Conservation (phyloP, 306 rosid genomes). For the Casuarina glauca region DNA sequence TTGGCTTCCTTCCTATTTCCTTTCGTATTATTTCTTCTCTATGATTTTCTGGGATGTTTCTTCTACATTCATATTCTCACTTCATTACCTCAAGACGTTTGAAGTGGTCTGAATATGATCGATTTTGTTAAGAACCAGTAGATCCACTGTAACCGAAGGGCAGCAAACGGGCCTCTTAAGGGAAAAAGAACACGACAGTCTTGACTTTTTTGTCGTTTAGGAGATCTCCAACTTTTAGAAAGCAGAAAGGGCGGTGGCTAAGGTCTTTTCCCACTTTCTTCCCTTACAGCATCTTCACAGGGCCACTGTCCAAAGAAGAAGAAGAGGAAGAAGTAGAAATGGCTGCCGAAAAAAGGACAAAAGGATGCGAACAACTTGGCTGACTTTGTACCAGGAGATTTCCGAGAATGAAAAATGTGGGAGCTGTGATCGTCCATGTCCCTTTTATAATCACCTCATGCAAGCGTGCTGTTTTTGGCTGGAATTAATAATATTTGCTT, state of each 20-base stretch:
- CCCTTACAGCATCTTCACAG: not conserved
- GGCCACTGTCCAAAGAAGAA: not conserved
- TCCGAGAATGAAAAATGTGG: not conserved
- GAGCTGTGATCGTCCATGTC: not conserved
- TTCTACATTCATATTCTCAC: not conserved
- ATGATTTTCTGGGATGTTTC: constrained; percentile 6
- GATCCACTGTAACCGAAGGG: constrained; percentile 26
- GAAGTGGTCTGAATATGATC: constrained; percentile 19
- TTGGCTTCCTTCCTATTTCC: not conserved
- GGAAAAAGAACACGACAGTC: constrained; percentile 37
- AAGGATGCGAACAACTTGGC: not conserved
- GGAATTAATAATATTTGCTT: constrained; percentile 1
- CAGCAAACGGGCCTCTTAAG: constrained; percentile 23
- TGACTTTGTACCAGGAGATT: constrained; percentile 7
- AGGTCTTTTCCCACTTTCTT: constrained; percentile 12
- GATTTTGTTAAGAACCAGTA: constrained; percentile 33
- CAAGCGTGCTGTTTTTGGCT: not conserved
- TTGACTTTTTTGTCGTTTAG: constrained; percentile 24
- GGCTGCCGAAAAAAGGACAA: not conserved
- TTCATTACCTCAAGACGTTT: constrained; percentile 36
- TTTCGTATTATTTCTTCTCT: not conserved
- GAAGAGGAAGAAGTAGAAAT: constrained; percentile 17
- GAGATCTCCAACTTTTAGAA: constrained; percentile 42
- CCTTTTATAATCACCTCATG: not conserved
- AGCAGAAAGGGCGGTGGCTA: constrained; percentile 11